Percentiles rank a stretch among this genome's conserved stretches.
phyloP scores from a whole-genome alignment of 768 basidiomycete species.

The Termitomyces sp. region DNA sequence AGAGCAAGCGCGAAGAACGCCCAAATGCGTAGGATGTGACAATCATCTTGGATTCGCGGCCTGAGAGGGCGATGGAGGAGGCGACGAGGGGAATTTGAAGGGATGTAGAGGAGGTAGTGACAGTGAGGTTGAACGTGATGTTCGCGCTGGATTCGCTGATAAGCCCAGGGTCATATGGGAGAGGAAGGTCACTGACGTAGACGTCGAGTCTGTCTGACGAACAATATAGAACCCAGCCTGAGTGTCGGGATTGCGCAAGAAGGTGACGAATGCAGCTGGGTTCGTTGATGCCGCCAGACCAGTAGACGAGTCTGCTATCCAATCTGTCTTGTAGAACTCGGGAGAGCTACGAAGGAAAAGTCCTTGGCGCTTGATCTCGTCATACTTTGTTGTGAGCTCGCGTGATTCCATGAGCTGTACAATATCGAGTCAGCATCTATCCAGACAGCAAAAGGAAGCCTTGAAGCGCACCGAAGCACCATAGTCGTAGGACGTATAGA shows the following conservation, averaged over 20 bases:
- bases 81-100: constrained; percentile 54
- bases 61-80: constrained; percentile 51
- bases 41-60: constrained; percentile 71
- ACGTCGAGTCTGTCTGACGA: constrained; percentile 62
- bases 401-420: constrained; percentile 59
- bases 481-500: constrained; percentile 81
- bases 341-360: constrained; percentile 76
- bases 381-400: constrained; percentile 59
- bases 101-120: constrained; percentile 37
- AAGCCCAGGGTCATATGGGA: not conserved
- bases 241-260: constrained; percentile 65
- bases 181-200: constrained; percentile 40
- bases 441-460: not conserved
- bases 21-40: constrained; percentile 74
- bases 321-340: constrained; percentile 76
- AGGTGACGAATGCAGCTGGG: constrained; percentile 49
- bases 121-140: constrained; percentile 54
- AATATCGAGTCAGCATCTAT: not conserved
- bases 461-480: constrained; percentile 44
- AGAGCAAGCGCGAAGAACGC: constrained; percentile 44
- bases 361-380: constrained; percentile 74
- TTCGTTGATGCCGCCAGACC: constrained; percentile 37
- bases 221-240: constrained; percentile 63
- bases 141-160: constrained; percentile 28
- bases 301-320: constrained; percentile 57